Base-by-base conservation (phyloP, 331 rosid species). In the Erythrophleum ivorense region DNA sequence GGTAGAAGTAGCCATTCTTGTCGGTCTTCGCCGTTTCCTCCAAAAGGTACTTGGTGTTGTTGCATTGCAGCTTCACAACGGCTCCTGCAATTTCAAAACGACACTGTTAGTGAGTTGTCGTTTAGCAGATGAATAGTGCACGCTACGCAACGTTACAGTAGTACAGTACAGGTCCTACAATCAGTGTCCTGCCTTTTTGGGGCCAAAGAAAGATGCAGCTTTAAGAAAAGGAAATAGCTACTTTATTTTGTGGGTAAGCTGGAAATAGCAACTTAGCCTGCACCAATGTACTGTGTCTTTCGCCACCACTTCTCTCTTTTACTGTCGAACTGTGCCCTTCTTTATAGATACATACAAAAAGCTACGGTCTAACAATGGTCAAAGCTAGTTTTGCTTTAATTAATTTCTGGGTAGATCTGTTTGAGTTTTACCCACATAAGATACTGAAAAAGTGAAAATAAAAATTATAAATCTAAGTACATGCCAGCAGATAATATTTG, bases 1-100 rank as follows among this genome's bases (percentile, higher is more conserved):
- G 24, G 89, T 80, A 94, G 88, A 91, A 95, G 57, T 92, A 95
- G 5, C 98, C 98, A 38, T 95, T 89, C 57, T 92, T 89, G 87
- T 95, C 98, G 0, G 91, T 86, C 43, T 55, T 84, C 0, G 64
- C 84, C 4, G 81, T 89, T 14, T 66, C 63, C 0, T 70, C 80
- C 50, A 81, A 1, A 1, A 82, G 88, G 87, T 86, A 87, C 85
- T 45, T 89, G 0, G 91, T 91, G 91, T 90, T 93, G 83, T 87
- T 89, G 85, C 98, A 92, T 41, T 83, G 86, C 7, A 95, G 84
- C 87, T 84, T 88, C 82, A 92, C 92, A 14, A 70, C 86, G 3
- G 97, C 97, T 21, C 88, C 98, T 95, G 82, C 88, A 54, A 60
- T 21, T 40, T 86, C 74, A 48, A 76, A 80, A 36, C 75, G 57